Conservation (phyloP, 768 basidiomycete species). For the Suillus discolor region DNA sequence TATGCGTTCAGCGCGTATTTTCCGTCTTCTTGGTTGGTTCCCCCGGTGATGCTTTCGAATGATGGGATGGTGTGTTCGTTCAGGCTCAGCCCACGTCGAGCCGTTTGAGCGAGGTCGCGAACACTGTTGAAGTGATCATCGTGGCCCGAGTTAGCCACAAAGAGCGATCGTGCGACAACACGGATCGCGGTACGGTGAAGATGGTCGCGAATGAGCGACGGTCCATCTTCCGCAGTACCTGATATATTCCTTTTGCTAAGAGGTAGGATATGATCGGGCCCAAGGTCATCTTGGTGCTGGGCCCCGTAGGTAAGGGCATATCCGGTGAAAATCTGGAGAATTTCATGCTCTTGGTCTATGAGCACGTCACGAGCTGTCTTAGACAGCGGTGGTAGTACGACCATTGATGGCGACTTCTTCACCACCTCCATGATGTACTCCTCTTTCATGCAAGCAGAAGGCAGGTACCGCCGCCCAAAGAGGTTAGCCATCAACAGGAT, state of each 20-base stretch:
- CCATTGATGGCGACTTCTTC: conserved; percentile 53
- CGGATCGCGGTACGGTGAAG: conserved; percentile 41
- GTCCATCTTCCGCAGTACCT: conserved; percentile 12
- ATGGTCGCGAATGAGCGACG: conserved; percentile 21
- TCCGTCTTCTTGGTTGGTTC: conserved; percentile 21
- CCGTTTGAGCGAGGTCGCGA: conserved; percentile 52
- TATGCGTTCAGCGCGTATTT: conserved; percentile 59
- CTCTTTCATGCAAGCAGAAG: conserved; percentile 42
- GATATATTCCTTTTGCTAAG: conserved; percentile 41
- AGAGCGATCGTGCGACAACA: conserved; percentile 54
- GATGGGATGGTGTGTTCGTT: conserved; percentile 65
- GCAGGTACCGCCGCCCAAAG: conserved; percentile 62
- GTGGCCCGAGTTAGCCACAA: conserved; percentile 71
- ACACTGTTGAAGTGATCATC: conserved; percentile 54
- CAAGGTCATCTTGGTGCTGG: conserved; percentile 40
- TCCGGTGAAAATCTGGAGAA: conserved; percentile 53
- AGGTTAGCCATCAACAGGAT: conserved; percentile 64
- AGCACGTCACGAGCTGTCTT: conserved; percentile 44
- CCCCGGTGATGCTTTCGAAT: conserved; percentile 37
- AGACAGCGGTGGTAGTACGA: conserved; percentile 55
- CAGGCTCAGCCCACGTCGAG: conserved; percentile 54
- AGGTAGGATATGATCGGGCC: conserved; percentile 49
- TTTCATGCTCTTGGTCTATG: conserved; percentile 47
- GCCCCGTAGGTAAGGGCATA: conserved; percentile 55
- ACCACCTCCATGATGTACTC: conserved; percentile 37